phyloP scores from a whole-genome alignment of 2,329 filamentous ascomycete genomes.

The Pseudogymnoascus sp. region DNA sequence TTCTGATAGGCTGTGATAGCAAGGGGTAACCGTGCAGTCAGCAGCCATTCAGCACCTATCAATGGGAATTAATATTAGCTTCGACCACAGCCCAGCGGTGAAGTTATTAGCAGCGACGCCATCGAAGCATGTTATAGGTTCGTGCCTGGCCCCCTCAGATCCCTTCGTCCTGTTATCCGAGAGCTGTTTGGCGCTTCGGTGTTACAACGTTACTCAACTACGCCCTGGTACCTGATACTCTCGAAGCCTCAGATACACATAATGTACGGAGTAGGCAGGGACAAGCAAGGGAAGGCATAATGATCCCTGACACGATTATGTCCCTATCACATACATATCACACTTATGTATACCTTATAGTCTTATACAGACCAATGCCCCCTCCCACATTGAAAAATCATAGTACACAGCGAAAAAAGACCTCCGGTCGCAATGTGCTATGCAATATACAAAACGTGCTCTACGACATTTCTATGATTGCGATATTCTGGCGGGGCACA shows the following conservation, averaged over 20 bases:
- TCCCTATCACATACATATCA: conserved; percentile 1
- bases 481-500: conserved; percentile 3
- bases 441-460: neutral
- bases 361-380: neutral
- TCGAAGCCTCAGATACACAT: neutral
- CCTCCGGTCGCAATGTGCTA: neutral
- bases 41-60: neutral
- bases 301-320: conserved; percentile 6
- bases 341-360: neutral
- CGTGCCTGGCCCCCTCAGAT: neutral
- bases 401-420: neutral
- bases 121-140: conserved; percentile 4
- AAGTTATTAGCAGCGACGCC: neutral
- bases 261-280: conserved; percentile 2
- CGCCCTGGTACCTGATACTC: conserved; percentile 1
- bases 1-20: conserved; percentile 1
- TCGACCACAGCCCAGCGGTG: neutral
- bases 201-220: neutral
- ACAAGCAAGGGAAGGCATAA: neutral
- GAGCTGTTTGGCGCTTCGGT: neutral
- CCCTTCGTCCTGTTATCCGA: neutral
- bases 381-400: neutral
- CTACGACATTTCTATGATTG: neutral
- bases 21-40: neutral
- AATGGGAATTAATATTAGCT: neutral